These are phyloP conservation scores for Termitomyces sp. DNA, from an alignment of 768 basidiomycete genomes.

Conservation along the genomic window DNA sequence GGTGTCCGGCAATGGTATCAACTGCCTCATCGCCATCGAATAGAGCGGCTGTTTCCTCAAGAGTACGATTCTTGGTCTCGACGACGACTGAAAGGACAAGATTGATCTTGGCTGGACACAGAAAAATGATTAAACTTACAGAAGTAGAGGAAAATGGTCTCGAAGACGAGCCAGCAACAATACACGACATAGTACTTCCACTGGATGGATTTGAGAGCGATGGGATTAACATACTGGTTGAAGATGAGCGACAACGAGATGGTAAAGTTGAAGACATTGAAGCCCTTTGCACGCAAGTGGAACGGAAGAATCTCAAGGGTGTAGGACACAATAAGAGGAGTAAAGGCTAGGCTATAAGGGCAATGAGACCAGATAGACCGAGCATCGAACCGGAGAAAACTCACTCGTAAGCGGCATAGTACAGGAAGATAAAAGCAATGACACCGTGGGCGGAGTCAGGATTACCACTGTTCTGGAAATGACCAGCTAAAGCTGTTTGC, in stretches of 20 bases:
- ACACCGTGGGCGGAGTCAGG: conserved; percentile 57
- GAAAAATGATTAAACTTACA: conserved; percentile 25
- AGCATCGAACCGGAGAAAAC: conserved; percentile 17
- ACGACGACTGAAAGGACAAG: conserved; percentile 34
- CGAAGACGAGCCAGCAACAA: conserved; percentile 63
- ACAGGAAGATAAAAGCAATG: conserved; percentile 83
- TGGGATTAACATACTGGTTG: conserved; percentile 85
- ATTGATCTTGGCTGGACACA: not conserved
- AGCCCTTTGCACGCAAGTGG: conserved; percentile 79
- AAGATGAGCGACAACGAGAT: conserved; percentile 81
- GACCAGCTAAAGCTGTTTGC: conserved; percentile 63
- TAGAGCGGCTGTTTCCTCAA: conserved; percentile 78
- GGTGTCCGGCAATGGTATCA: conserved; percentile 27
- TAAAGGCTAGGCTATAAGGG: conserved; percentile 61
- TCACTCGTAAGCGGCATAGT: conserved; percentile 72
- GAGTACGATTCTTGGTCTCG: conserved; percentile 67
- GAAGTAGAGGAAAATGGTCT: conserved; percentile 61
- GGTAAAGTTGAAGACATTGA: conserved; percentile 75
- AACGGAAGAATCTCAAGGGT: conserved; percentile 87
- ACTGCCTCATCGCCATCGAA: conserved; percentile 67
- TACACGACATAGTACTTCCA: conserved; percentile 87
- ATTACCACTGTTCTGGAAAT: conserved; percentile 40
- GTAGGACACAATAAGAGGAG: conserved; percentile 82
- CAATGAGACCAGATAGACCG: not conserved
- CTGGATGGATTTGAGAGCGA: conserved; percentile 55